Percentiles rank a stretch among this genome's conserved stretches.
phyloP scores from a whole-genome alignment of 2,329 filamentous ascomycete species.

The Alternaria panax region DNA sequence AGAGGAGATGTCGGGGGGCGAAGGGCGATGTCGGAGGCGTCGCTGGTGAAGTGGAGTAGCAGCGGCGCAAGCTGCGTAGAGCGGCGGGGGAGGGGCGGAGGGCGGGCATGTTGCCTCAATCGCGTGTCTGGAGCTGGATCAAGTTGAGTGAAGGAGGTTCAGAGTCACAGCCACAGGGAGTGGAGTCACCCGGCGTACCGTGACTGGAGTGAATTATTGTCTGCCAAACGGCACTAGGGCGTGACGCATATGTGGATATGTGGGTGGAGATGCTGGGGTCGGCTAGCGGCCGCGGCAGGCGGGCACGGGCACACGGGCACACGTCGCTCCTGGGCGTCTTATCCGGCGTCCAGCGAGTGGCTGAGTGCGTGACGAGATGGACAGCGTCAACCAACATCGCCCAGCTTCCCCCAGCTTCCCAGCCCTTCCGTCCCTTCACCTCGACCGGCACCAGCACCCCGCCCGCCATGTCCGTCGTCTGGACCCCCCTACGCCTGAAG shows the following conservation, averaged over 20 bases:
- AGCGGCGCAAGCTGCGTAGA: constrained; percentile 43
- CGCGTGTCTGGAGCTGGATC: not conserved
- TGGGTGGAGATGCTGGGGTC: constrained; percentile 9
- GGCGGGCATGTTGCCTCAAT: constrained; percentile 39
- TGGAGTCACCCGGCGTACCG: constrained; percentile 31
- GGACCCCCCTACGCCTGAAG: constrained; percentile 16
- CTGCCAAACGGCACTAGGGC: constrained; percentile 21
- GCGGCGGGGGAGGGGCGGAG: constrained; percentile 40
- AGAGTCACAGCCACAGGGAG: not conserved
- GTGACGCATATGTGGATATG: constrained; percentile 22
- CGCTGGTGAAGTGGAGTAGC: constrained; percentile 45
- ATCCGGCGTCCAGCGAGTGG: constrained; percentile 14
- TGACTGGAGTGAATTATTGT: constrained; percentile 22
- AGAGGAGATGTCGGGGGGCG: constrained; percentile 85
- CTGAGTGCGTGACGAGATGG: constrained; percentile 28
- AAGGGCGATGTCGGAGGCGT: constrained; percentile 61
- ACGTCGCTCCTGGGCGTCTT: constrained; percentile 8
- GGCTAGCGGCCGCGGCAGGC: constrained; percentile 18
- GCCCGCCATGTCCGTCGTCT: constrained; percentile 15
- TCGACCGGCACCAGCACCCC: constrained; percentile 1
- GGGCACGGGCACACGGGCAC: constrained; percentile 8
- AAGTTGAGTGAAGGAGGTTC: constrained; percentile 23
- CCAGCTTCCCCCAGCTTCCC: not conserved
- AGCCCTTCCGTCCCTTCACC: constrained; percentile 2
- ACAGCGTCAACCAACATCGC: constrained; percentile 1